Evolutionary conservation across 163 green algal genomes (phyloP), one percentile per base, ranked within the genome.

Genomic region (Chlorella variabilis): DNA sequence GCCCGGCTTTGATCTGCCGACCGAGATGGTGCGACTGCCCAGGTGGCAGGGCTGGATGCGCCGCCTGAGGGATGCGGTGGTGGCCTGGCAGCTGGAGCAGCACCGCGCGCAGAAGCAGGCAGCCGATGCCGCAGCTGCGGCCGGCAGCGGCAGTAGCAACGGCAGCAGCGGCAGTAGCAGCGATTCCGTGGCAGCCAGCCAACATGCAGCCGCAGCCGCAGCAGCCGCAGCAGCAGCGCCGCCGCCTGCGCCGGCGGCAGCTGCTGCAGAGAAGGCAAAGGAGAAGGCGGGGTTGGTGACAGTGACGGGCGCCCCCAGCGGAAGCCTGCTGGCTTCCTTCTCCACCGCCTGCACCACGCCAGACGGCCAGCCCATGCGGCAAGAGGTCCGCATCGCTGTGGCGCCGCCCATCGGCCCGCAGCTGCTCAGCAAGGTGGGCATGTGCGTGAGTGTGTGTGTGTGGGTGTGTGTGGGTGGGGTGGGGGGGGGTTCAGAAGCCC

Each of bases 61-160:
- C 34, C 71, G 71, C 36, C 34, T 79, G 54, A 51, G 71, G 8
- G 27, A 29, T 21, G 71, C 36, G 25, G 25, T 69, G 4, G 33
- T 79, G 17, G 71, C 49, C 34, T 78, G 71, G 71, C 71, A 78
- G 71, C 66, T 34, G 66, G 34, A 56, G 66, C 66, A 74, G 41
- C 39, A 25, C 39, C n/a, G 23, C 23, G 54, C n/a, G 51, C 54
- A 69, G 49, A 21, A 36, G n/a, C n/a, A n/a, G 20, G 31, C 67
- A 29, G 15, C n/a, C n/a, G n/a, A n/a, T n/a, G n/a, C n/a, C 13
- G 59, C 54, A 34, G 49, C 68, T 29, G 41, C n/a, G 18, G 54
- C 54, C 41, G 61, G 68, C 39, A 59, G 66, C 8, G 17, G 39
- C 66, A 74, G 66, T 23, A 25, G 68, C 68, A 42, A 42, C 71